Evolutionary conservation across 805 yeast genomes (phyloP).

Genomic region (Cephaloascus albidus): DNA sequence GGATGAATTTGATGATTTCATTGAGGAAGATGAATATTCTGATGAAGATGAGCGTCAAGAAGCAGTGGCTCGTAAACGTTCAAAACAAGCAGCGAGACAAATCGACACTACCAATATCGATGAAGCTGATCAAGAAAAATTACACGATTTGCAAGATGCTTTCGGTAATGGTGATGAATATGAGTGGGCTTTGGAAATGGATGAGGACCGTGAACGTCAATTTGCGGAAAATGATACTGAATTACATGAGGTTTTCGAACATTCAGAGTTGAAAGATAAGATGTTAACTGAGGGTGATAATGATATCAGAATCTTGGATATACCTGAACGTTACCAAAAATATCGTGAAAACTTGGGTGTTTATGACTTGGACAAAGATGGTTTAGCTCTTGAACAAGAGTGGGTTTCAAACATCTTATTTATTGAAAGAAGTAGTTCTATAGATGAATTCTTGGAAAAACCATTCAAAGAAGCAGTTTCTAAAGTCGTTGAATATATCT

Average conservation of each 20-base stretch:
- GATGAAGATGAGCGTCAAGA: constrained; percentile 63
- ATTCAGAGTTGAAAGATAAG: constrained; percentile 82
- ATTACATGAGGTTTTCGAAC: constrained; percentile 87
- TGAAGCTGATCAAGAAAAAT: constrained; percentile 76
- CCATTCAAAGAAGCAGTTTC: constrained; percentile 66
- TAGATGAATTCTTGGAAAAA: constrained; percentile 25
- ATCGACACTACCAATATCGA: constrained; percentile 51
- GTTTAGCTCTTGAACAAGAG: constrained; percentile 59
- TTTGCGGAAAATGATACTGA: constrained; percentile 46
- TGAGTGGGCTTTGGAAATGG: constrained; percentile 96
- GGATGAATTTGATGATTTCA: constrained; percentile 93
- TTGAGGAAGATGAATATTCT: constrained; percentile 93
- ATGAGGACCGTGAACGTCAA: constrained; percentile 53
- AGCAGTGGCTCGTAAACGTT: constrained; percentile 20
- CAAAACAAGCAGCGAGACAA: constrained; percentile 26
- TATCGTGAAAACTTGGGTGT: constrained; percentile 58
- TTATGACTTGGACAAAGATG: constrained; percentile 61
- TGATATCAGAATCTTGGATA: constrained; percentile 72
- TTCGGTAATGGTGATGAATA: constrained; percentile 97
- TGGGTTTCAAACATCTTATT: constrained; percentile 72
- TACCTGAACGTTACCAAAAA: constrained; percentile 88
- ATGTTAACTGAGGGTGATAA: constrained; percentile 91
- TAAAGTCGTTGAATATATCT: constrained; percentile 59
- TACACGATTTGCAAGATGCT: constrained; percentile 88
- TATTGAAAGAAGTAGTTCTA: constrained; percentile 41